Conservation (phyloP, 805 yeast species). For the Metschnikowia anglica region DNA sequence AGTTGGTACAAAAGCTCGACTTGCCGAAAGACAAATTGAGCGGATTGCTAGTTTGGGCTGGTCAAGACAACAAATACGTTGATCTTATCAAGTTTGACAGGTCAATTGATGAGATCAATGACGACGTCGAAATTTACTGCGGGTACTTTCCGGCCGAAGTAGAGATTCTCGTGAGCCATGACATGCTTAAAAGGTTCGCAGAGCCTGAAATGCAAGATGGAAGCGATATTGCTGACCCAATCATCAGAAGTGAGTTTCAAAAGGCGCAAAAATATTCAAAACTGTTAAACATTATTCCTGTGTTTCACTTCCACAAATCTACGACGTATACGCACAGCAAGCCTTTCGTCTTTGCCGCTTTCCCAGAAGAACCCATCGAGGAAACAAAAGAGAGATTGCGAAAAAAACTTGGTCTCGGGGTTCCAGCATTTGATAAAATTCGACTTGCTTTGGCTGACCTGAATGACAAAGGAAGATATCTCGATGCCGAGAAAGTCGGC, state of each 20-base stretch:
- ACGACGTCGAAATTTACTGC: constrained; percentile 37
- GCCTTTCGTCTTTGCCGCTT: constrained; percentile 75
- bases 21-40: constrained; percentile 48
- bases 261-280: constrained; percentile 26
- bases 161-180: constrained; percentile 37
- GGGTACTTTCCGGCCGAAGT: constrained; percentile 46
- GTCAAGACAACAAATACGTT: constrained; percentile 38
- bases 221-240: constrained; percentile 28
- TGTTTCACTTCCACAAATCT: constrained; percentile 74
- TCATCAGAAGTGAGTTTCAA: constrained; percentile 18
- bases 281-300: constrained; percentile 53
- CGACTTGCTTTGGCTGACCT: constrained; percentile 56
- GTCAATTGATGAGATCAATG: constrained; percentile 34
- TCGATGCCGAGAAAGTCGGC: constrained; percentile 52
- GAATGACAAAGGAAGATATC: constrained; percentile 42
- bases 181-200: constrained; percentile 30
- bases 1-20: constrained; percentile 54
- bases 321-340: constrained; percentile 70
- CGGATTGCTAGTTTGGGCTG: constrained; percentile 58
- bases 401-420: constrained; percentile 69
- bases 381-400: constrained; percentile 69
- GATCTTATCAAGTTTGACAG: constrained; percentile 40
- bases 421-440: constrained; percentile 75
- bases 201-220: constrained; percentile 19
- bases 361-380: constrained; percentile 62